Evolutionary conservation across 163 green algal genomes (phyloP).

Genomic region (Chlamydomonas reinhardtii): DNA sequence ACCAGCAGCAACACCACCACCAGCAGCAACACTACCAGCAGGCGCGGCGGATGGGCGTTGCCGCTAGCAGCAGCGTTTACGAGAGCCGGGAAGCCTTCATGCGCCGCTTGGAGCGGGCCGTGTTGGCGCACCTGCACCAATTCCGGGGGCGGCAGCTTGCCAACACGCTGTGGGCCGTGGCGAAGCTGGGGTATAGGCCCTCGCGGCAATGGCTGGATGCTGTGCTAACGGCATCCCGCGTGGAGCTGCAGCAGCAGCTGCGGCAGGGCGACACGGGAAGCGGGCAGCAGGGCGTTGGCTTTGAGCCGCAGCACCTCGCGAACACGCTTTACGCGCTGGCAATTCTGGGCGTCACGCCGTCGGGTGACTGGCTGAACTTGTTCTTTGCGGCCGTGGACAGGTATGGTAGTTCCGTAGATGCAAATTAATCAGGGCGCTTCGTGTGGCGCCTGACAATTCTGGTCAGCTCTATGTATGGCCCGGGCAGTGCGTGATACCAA

Average conservation of each 20-base stretch:
- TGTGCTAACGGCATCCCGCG: neutral
- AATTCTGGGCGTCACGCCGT: constrained; percentile 21
- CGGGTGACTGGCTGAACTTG: constrained; percentile 1
- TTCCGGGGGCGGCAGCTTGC: constrained; percentile 53
- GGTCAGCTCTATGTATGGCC: too few species aligned
- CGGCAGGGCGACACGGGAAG: too few species aligned
- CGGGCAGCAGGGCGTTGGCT: neutral
- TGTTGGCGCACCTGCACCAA: constrained; percentile 11
- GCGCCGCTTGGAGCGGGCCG: neutral
- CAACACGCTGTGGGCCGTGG: constrained; percentile 61
- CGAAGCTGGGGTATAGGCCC: constrained; percentile 44
- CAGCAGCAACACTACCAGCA: neutral
- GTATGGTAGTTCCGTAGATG: too few species aligned
- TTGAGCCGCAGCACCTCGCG: constrained; percentile 60
- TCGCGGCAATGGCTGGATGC: neutral
- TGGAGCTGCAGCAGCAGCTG: constrained; percentile 4
- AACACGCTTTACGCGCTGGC: constrained; percentile 50
- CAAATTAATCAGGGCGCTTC: too few species aligned
- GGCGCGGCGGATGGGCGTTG: too few species aligned
- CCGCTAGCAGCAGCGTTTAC: neutral
- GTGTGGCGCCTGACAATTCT: too few species aligned
- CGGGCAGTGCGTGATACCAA: too few species aligned
- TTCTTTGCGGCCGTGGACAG: neutral
- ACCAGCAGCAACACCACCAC: neutral
- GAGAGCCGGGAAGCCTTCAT: neutral